Base-by-base conservation (phyloP, 371 early-diverging fungal species). In the Actinomucor elegans region DNA sequence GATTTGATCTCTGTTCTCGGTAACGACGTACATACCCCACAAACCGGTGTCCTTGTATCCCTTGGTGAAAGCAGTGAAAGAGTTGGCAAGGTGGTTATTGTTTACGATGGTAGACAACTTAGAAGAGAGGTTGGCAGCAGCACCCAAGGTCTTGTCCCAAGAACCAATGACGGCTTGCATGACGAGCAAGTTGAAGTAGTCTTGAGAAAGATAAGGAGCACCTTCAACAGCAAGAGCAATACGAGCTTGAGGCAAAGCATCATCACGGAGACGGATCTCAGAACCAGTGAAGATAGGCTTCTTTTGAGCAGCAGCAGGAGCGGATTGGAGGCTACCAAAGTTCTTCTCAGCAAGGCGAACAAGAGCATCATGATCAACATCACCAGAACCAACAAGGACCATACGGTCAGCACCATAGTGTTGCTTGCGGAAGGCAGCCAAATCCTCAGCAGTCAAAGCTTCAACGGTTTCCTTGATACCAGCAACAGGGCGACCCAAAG, bases 1-100 rank as follows among this genome's bases (percentile, higher is more conserved):
- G 52, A 95, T 81, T 57, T 82, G 73, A 61, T 75, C 77, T 55
- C 75, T 71, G 84, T 91, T 88, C 70, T 94, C 89, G 44, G 89
- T 83, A 37, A 87, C 85, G 49, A 91, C 71, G 80, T 96, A 97
- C 70, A 93, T 87, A 54, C 98, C 98, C 79, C 91, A 97, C 55
- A 97, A 80, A 54, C 96, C 97, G 29, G 96, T 96, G 73, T 97
- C 96, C 46, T 89, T 86, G 85, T 97, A 96, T 24, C 94, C 87
- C 47, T 94, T 94, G 85, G 94, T 94, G 86, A 97, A 97, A 48
- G 96, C 84, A 87, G 89, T 89, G 88, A 92, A 96, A 43, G 93
- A 93, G 82, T 94, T 92, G 66, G 95, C 96, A 51, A 96, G 80
- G 61, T 89, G 75, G 79, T 89, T 64, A 70, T 92, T 75, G 68